These are phyloP conservation scores for Globisporangium abappressorium DNA, from an alignment of 352 stramenopile genomes.

Conservation along the genomic window DNA sequence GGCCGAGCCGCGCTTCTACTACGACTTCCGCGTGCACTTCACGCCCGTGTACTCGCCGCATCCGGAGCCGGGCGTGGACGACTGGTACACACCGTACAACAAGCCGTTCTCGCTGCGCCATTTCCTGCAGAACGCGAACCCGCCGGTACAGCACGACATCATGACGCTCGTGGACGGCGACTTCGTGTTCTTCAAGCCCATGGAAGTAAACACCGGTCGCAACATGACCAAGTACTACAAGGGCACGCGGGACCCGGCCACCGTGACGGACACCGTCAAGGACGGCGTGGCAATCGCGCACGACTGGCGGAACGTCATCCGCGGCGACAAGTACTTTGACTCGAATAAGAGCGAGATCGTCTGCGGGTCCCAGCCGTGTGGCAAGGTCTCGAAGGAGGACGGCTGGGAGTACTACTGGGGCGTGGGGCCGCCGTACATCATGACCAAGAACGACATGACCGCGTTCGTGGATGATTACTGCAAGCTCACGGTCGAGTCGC, in stretches of 20 bases:
- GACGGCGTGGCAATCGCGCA: slow-evolving; percentile 22
- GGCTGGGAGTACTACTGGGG: slow-evolving; percentile 27
- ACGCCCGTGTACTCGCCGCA: slow-evolving; percentile 43
- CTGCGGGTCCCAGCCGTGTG: slow-evolving; percentile 1
- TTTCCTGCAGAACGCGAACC: slow-evolving; percentile 42
- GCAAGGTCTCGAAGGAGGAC: slow-evolving; percentile 8
- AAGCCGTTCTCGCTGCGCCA: slow-evolving; percentile 52
- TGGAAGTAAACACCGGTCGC: slow-evolving; percentile 27
- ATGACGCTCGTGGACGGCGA: slow-evolving; percentile 16
- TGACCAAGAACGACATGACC: slow-evolving; percentile 27
- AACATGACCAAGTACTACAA: slow-evolving; percentile 25
- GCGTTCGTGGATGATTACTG: slow-evolving; percentile 31
- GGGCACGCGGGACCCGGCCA: slow-evolving; percentile 13
- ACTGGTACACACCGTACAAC: slow-evolving; percentile 53
- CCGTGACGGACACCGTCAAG: slow-evolving; percentile 18
- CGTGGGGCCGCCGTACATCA: slow-evolving; percentile 29
- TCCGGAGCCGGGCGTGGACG: slow-evolving; percentile 32
- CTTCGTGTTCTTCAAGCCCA: slow-evolving; percentile 22
- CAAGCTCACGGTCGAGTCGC: slow-evolving; percentile 16
- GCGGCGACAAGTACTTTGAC: slow-evolving; percentile 21
- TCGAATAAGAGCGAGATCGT: slow-evolving; percentile 4
- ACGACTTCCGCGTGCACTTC: slow-evolving; percentile 54
- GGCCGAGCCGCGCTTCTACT: slow-evolving; percentile 42
- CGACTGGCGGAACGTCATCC: slow-evolving; percentile 16
- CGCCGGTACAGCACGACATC: slow-evolving; percentile 34